Evolutionary conservation across 73 alveolate species (phyloP), one percentile per base, ranked within the genome.

Genomic region (Stentor coeruleus): DNA sequence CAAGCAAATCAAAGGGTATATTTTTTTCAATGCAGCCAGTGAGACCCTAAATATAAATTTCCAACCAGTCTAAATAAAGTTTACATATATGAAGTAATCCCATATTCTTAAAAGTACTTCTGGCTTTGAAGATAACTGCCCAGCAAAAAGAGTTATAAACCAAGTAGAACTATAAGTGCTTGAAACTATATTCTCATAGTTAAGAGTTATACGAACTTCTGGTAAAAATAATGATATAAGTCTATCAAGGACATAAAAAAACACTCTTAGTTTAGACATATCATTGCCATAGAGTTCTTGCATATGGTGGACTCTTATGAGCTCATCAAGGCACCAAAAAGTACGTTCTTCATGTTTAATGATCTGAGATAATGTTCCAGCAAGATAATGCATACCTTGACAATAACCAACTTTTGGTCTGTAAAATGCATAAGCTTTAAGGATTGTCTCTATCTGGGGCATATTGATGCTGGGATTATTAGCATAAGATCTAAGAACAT

Each of bases 381-480:
- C 98, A 20, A 94, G 83, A 82, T 92, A 94, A 84, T 94, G 91
- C 98, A 94, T 94, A 74, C 98, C 98, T 92, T 94, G 93, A 75
- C 98, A 94, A 85, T 94, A 94, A 49, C 94, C 97, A 38, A 94
- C 88, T 82, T 94, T 96, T 20, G 97, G 94, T 76, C 91, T 92
- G 60, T 85, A 90, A 88, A 87, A 88, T 1, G 98, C 98, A 40
- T 86, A 87, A 3, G 95, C 88, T 28, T 82, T 81, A 38, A 94
- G 88, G n/a, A 94, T 87, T 72, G 89, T 87, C 33, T 86, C 85
- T 30, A 94, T 74, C 11, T 55, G 80, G 42, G 57, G 35, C 15
- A 82, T 77, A 38, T 89, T 84, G 2, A 66, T 40, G n/a, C 42
- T 33, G n/a, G 79, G 33, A 66, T 66, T 66, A 28, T 31, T 26